Percentiles rank a stretch among this genome's conserved stretches.
These are phyloP conservation scores for Nadsonia fulvescens DNA, from an alignment of 805 yeast species.

Conservation along the genomic window DNA sequence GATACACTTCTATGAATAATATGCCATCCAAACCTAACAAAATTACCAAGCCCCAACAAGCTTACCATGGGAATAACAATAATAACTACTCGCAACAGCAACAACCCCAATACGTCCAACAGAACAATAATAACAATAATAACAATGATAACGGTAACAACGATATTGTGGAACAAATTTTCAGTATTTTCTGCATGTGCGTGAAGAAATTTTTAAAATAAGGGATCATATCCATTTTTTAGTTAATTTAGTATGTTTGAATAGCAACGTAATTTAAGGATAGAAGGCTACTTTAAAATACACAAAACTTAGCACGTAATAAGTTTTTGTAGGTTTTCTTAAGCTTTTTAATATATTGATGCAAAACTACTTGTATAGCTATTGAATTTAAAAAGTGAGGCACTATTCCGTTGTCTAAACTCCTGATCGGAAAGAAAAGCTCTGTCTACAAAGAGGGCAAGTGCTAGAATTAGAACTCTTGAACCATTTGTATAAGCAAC, in stretches of 20 bases:
- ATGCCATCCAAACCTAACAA: slow-evolving; percentile 20
- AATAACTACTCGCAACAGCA: slow-evolving; percentile 14
- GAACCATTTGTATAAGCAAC: slow-evolving; percentile 94
- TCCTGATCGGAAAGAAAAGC: slow-evolving; percentile 21
- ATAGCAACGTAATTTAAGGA: too few relatives aligned
- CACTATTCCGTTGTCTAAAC: slow-evolving; percentile 1
- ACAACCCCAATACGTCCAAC: slow-evolving; percentile 12
- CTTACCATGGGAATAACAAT: slow-evolving; percentile 6
- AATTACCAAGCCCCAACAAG: slow-evolving; percentile 5
- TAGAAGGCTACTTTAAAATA: too few relatives aligned
- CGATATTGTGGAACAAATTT: slow-evolving; percentile 8
- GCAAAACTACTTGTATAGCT: too few relatives aligned
- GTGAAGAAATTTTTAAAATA: slow-evolving; percentile 8
- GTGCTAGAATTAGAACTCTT: slow-evolving; percentile 82
- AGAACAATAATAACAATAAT: slow-evolving; percentile 8
- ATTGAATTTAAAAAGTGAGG: not conserved
- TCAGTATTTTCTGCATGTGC: slow-evolving; percentile 11
- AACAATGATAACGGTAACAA: slow-evolving; percentile 8
- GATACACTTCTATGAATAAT: slow-evolving; percentile 10
- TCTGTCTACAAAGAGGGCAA: slow-evolving; percentile 82
- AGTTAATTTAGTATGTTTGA: too few relatives aligned
- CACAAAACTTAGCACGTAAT: too few relatives aligned
- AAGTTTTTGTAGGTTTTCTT: too few relatives aligned
- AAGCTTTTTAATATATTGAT: too few relatives aligned
- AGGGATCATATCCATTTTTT: too few relatives aligned